phyloP scores from a whole-genome alignment of 371 early-diverging fungal genomes.

The Umbelopsis sp. region DNA sequence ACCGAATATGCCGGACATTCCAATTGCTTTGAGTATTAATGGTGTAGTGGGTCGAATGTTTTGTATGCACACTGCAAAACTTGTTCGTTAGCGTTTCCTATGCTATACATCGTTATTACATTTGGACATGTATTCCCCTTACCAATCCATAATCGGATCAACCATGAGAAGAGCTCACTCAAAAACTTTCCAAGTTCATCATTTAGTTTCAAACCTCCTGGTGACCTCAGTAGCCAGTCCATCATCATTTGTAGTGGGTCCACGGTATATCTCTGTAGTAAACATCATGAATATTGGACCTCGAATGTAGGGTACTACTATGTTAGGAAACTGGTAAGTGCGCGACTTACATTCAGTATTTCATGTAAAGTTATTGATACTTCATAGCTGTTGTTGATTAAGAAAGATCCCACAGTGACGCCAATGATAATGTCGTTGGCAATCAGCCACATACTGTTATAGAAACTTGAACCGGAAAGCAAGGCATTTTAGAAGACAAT shows the following conservation, averaged over 20 bases:
- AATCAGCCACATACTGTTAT: slow-evolving; percentile 95
- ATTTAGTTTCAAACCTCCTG: slow-evolving; percentile 97
- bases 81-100: neutral
- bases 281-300: neutral
- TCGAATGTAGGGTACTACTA: neutral
- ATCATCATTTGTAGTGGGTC: slow-evolving; percentile 74
- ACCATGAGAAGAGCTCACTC: slow-evolving; percentile 93
- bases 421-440: slow-evolving; percentile 93
- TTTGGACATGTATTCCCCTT: slow-evolving; percentile 5
- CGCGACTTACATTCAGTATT: slow-evolving; percentile 49
- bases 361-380: slow-evolving; percentile 62
- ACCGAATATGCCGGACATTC: slow-evolving; percentile 81
- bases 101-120: neutral
- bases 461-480: slow-evolving; percentile 63
- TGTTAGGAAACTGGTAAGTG: slow-evolving; percentile 23
- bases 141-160: slow-evolving; percentile 88
- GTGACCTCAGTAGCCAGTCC: slow-evolving; percentile 91
- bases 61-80: slow-evolving; percentile 48
- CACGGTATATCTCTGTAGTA: slow-evolving; percentile 62
- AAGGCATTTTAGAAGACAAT: no score
- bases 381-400: slow-evolving; percentile 63
- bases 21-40: slow-evolving; percentile 72
- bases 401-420: slow-evolving; percentile 73
- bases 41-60: slow-evolving; percentile 66
- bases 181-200: slow-evolving; percentile 86